Evolutionary conservation across 176 grass and related monocot species (phyloP), one percentile per base, ranked within the genome.

Genomic region (Carex kokanica): DNA sequence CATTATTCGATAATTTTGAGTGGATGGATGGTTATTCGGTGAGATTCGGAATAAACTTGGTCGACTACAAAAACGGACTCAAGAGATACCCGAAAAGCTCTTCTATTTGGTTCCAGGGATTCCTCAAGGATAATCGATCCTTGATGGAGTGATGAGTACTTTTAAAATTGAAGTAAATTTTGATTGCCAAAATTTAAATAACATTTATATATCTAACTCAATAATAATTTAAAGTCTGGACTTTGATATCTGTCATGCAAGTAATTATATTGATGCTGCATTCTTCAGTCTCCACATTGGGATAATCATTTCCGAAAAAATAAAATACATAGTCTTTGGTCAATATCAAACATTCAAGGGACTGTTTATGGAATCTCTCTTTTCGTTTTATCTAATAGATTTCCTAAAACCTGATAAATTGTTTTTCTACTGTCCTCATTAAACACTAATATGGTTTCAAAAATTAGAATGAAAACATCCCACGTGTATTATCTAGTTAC

Each of bases 1-100:
- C 92, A 0, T 73, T 98, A 20, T 89, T 92, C 41, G 95, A 98
- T 84, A 92, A 98, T 18, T 94, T 98, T 5, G 95, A 98, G 78
- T 98, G 92, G 95, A 79, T 85, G 84, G 88, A 88, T 77, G 95
- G 95, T 18, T 98, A 88, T 82, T 88, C 87, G n/a, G 90, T 98
- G 15, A 85, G 95, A 23, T 98, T 98, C 18, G 92, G 92, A 18
- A 86, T 93, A 62, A 87, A 88, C 51, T 94, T 88, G 52, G 81
- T 98, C 3, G 82, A 94, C 78, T 98, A 88, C 74, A 92, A 89
- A 84, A 60, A 98, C 73, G 88, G 85, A 8, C 84, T 91, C 40
- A 91, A 93, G 81, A 94, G 92, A 91, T 91, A 98, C 84, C 90
- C 90, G 24, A 94, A 98, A 81, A 25, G 47, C 54, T 94, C 92